Conservation (phyloP, 805 yeast species). For the Metschnikowia reukaufii region DNA sequence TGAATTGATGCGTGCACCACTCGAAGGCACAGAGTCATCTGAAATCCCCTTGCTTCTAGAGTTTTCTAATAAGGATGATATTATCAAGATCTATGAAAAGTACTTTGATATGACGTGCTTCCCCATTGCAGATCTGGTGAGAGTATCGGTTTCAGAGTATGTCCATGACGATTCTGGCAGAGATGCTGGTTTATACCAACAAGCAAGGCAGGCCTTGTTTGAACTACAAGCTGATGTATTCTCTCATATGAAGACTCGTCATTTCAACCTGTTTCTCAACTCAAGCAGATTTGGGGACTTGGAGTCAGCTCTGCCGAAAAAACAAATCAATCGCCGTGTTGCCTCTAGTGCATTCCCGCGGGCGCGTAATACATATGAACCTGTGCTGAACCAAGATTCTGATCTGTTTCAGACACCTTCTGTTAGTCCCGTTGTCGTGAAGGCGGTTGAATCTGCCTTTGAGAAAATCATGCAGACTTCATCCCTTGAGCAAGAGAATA, state of each 20-base stretch:
- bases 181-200: slow-evolving; percentile 36
- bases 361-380: neutral
- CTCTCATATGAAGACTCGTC: slow-evolving; percentile 49
- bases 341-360: slow-evolving; percentile 11
- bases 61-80: slow-evolving; percentile 52
- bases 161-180: slow-evolving; percentile 10
- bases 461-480: slow-evolving; percentile 51
- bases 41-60: slow-evolving; percentile 40
- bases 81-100: slow-evolving; percentile 46
- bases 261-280: slow-evolving; percentile 57
- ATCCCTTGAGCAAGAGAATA: slow-evolving; percentile 6
- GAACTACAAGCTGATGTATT: slow-evolving; percentile 55
- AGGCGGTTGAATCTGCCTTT: slow-evolving; percentile 69
- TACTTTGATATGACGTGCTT: slow-evolving; percentile 35
- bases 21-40: slow-evolving; percentile 47
- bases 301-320: slow-evolving; percentile 7
- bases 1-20: slow-evolving; percentile 68
- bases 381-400: neutral
- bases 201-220: slow-evolving; percentile 62
- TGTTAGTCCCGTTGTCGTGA: slow-evolving; percentile 48
- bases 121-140: neutral
- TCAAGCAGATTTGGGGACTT: slow-evolving; percentile 41
- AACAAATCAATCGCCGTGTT: slow-evolving; percentile 1
- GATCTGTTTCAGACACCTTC: neutral
- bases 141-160: slow-evolving; percentile 9